Base-by-base conservation (phyloP, 2,329 filamentous ascomycete genomes). In the Chalaropsis thielavioides region DNA sequence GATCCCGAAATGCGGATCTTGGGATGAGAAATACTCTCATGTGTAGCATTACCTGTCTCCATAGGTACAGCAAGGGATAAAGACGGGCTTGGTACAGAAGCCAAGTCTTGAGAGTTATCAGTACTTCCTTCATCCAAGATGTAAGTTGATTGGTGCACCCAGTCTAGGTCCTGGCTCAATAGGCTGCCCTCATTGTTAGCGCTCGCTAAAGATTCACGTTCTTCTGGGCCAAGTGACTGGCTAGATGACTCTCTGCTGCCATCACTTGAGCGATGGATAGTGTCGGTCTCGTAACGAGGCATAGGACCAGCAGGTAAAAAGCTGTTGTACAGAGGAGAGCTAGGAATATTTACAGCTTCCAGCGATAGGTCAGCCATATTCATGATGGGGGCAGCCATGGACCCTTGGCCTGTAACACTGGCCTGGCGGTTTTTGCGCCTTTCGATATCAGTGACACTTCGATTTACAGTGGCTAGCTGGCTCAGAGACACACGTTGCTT, bases 231-330 rank as follows among this genome's bases (percentile, higher is more conserved):
- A 13, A n/a, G 17, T n/a, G 54, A 19, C 13, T 83, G 80, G 51
- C 83, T 80, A 0, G 78, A 79, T 38, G 80, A 72, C 2, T 81
- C 88, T 61, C 88, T 83, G 86, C 84, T 35, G 83, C 81, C 0
- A 81, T 49, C 35, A 41, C 51, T 38, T 31, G 64, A 63, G 41
- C 17, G 27, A 15, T 56, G 13, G 5, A 15, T n/a, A 2, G 43
- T 56, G 46, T 27, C 24, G 31, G 17, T 41, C 35, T 61, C 24
- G 17, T 66, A 66, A 5, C 61, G 11, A 27, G 46, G 61, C 64
- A 63, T 66, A 5, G 64, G 81, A 83, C 46, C 62, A 66, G 67
- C 59, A 19, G 58, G 61, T 40, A 63, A 56, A 40, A 67, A 68
- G 31, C 67, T 67, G 15, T 65, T 61, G 51, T 63, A 64, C 31